Evolutionary conservation across 495 filamentous ascomycete species (phyloP).

Genomic region (Lepidopterella palustris): DNA sequence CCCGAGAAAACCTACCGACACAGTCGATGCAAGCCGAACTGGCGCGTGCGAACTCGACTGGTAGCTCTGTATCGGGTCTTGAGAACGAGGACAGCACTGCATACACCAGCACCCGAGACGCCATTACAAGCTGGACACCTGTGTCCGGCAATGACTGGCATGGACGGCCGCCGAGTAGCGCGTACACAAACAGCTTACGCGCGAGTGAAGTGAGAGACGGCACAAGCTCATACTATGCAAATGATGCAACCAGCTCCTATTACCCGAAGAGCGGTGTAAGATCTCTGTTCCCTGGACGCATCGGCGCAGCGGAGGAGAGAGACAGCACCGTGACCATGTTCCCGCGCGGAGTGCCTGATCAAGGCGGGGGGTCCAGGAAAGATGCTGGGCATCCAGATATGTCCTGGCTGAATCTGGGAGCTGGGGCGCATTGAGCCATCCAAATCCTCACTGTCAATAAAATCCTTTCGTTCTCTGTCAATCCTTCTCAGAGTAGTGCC

Average conservation of each 20-base stretch:
- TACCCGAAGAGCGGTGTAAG: conserved; percentile 18
- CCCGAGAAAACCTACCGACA: conserved; percentile 21
- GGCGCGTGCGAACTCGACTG: conserved; percentile 23
- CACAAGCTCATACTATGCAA: conserved; percentile 29
- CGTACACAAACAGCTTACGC: conserved; percentile 49
- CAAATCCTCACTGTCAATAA: background rate
- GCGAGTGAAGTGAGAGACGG: conserved; percentile 14
- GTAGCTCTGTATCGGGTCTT: conserved; percentile 16
- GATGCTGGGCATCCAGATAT: conserved; percentile 30
- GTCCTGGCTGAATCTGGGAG: conserved; percentile 40
- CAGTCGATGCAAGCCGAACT: conserved; percentile 45
- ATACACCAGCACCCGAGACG: background rate
- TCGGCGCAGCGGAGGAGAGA: conserved; percentile 23
- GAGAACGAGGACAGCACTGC: conserved; percentile 13
- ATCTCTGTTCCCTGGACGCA: conserved; percentile 16
- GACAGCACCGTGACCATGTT: conserved; percentile 37
- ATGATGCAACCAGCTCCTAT: conserved; percentile 25
- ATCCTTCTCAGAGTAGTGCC: background rate
- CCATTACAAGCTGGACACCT: conserved; percentile 24
- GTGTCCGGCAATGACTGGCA: conserved; percentile 11
- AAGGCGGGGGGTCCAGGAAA: conserved; percentile 7
- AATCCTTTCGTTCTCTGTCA: background rate
- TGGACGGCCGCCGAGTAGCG: conserved; percentile 51
- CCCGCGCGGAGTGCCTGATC: conserved; percentile 29
- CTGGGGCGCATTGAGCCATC: conserved; percentile 5